These are phyloP conservation scores for Rosa hybrid DNA, from an alignment of 331 rosid species.

Conservation along the genomic window DNA sequence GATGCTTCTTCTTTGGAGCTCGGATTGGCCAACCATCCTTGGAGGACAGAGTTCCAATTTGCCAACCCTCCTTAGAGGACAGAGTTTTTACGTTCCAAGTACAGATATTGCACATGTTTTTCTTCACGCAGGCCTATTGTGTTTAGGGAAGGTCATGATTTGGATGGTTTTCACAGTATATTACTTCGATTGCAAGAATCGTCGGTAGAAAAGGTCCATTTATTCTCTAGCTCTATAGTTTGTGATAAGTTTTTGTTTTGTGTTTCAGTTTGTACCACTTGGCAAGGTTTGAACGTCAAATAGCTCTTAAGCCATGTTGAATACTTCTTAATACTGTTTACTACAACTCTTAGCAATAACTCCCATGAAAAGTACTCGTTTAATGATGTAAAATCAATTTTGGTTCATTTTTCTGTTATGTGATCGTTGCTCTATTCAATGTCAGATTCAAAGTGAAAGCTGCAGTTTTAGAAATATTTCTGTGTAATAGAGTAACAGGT, in stretches of 20 bases:
- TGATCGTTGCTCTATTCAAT: not conserved
- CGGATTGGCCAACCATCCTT: not conserved
- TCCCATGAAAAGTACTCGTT: not conserved
- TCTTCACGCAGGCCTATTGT: not conserved
- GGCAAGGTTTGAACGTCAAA: not conserved
- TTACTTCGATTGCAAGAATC: conserved; percentile 24
- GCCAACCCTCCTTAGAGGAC: not conserved
- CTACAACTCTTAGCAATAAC: not conserved
- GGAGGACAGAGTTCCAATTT: not conserved
- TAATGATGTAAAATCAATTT: not conserved
- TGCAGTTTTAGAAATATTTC: not conserved
- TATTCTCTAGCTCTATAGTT: not conserved
- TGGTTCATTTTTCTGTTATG: not conserved
- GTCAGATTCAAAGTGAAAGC: not conserved
- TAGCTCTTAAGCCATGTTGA: not conserved
- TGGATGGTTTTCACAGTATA: conserved; percentile 22
- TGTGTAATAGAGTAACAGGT: not conserved
- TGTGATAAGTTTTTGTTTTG: not conserved
- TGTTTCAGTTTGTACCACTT: not conserved
- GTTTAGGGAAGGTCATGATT: conserved; percentile 3
- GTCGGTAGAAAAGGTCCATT: not conserved
- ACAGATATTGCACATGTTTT: not conserved
- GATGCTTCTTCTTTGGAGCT: not conserved
- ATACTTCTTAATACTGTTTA: not conserved
- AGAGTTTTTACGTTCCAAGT: too few relatives aligned